Evolutionary conservation across 345 rosid species (phyloP).

Genomic region (Heritiera fomes): DNA sequence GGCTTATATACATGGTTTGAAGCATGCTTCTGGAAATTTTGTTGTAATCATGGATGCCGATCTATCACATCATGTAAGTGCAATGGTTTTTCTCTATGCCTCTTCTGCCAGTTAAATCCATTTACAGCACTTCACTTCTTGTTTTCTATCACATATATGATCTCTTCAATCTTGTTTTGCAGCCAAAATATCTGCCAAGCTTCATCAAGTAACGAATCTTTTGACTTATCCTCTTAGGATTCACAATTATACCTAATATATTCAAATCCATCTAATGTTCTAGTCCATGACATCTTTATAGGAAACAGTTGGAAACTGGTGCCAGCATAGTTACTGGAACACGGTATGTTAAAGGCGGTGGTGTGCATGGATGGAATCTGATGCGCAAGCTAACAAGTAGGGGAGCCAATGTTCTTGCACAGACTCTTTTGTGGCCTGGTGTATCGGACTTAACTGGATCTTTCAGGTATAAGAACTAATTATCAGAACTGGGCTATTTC

Average conservation of each 20-base stretch:
- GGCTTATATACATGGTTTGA: slow-evolving; percentile 87
- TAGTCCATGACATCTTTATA: slow-evolving; percentile 28
- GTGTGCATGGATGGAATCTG: slow-evolving; percentile 97
- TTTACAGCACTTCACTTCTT: neutral
- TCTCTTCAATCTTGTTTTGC: slow-evolving; percentile 39
- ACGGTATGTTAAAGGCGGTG: slow-evolving; percentile 83
- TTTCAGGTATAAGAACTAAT: slow-evolving; percentile 57
- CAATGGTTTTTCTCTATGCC: neutral
- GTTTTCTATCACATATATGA: slow-evolving; percentile 2
- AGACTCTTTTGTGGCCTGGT: slow-evolving; percentile 95
- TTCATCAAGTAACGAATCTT: slow-evolving; percentile 74
- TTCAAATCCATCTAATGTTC: slow-evolving; percentile 20
- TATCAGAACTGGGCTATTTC: neutral
- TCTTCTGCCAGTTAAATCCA: neutral
- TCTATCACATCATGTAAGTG: slow-evolving; percentile 95
- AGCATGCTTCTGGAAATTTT: slow-evolving; percentile 89
- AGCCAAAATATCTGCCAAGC: slow-evolving; percentile 94
- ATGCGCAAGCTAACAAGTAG: slow-evolving; percentile 97
- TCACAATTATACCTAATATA: slow-evolving; percentile 4
- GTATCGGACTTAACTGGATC: slow-evolving; percentile 97
- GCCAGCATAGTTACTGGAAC: slow-evolving; percentile 96
- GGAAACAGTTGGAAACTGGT: slow-evolving; percentile 88
- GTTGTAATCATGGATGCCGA: slow-evolving; percentile 99
- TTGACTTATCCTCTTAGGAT: slow-evolving; percentile 11
- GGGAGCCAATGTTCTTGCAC: slow-evolving; percentile 98